These are phyloP conservation scores for Pleurotus tuoliensis DNA, from an alignment of 768 basidiomycete genomes.

Conservation along the genomic window DNA sequence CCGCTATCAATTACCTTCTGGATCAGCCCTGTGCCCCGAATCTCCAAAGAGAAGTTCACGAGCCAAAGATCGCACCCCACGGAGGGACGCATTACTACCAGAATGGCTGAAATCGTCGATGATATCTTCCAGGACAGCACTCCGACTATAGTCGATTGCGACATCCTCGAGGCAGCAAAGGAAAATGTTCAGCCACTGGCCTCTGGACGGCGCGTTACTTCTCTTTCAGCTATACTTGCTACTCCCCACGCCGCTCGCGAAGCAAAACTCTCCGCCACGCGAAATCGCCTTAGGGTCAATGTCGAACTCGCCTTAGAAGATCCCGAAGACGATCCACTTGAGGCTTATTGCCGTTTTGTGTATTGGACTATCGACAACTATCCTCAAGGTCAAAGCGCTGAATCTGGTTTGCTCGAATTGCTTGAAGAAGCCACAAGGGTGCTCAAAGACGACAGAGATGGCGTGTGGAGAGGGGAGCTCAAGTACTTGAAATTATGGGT, in stretches of 20 bases:
- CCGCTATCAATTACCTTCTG: no score
- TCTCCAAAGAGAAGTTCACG: no score
- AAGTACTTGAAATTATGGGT: slow-evolving; percentile 94
- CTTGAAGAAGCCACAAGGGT: slow-evolving; percentile 89
- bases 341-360: slow-evolving; percentile 82
- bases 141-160: slow-evolving; percentile 67
- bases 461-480: slow-evolving; percentile 72
- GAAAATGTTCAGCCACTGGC: slow-evolving; percentile 86
- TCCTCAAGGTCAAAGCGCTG: slow-evolving; percentile 85
- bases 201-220: slow-evolving; percentile 73
- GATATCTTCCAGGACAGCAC: slow-evolving; percentile 41
- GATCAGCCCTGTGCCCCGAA: no score
- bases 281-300: slow-evolving; percentile 66
- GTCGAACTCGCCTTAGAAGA: slow-evolving; percentile 77
- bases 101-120: slow-evolving; percentile 19
- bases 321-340: slow-evolving; percentile 76
- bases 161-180: slow-evolving; percentile 78
- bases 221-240: slow-evolving; percentile 67
- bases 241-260: slow-evolving; percentile 80
- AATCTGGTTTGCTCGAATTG: slow-evolving; percentile 88
- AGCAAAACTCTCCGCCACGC: slow-evolving; percentile 58
- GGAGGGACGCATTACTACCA: no score
- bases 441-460: slow-evolving; percentile 71
- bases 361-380: slow-evolving; percentile 94
- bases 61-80: no score